Percentiles rank a stretch among this genome's conserved stretches.
Evolutionary conservation across 1,284 basidiomycete species (phyloP).

Genomic region (Malassezia restricta): DNA sequence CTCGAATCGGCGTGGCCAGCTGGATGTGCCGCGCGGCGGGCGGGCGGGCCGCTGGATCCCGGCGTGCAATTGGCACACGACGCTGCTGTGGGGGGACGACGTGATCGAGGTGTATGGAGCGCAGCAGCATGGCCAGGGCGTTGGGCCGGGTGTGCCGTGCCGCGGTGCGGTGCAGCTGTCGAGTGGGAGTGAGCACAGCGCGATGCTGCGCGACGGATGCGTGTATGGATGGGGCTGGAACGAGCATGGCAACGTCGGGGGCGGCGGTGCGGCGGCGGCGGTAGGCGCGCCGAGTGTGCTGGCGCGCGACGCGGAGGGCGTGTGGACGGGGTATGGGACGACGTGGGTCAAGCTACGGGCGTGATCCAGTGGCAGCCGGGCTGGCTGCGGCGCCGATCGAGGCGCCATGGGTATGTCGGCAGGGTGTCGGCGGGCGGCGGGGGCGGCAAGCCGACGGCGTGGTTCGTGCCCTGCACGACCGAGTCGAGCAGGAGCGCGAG

Average conservation of each 20-base stretch:
- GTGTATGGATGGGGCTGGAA: conserved; percentile 15
- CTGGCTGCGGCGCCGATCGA: conserved; percentile 28
- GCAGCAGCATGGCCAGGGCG: conserved; percentile 1
- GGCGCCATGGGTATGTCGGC: conserved; percentile 20
- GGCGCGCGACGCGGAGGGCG: neutral
- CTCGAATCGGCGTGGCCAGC: neutral
- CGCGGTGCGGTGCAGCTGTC: neutral
- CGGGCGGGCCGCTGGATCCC: neutral
- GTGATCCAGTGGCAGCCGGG: conserved; percentile 37
- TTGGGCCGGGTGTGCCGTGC: neutral
- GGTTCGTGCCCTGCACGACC: neutral
- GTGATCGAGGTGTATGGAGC: neutral
- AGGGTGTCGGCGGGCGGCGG: neutral
- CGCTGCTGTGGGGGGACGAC: neutral
- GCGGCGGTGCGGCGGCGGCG: neutral
- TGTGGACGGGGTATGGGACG: conserved; percentile 6
- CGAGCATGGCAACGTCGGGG: conserved; percentile 11
- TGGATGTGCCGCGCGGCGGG: neutral
- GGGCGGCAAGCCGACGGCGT: neutral
- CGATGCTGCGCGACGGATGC: neutral
- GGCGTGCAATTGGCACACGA: conserved; percentile 12
- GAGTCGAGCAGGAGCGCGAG: neutral
- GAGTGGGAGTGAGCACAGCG: conserved; percentile 9
- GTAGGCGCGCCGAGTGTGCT: neutral
- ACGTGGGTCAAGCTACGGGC: conserved; percentile 13